These are phyloP conservation scores for Fraxinus pennsylvanica DNA, from an alignment of 257 asterid species.

Conservation along the genomic window DNA sequence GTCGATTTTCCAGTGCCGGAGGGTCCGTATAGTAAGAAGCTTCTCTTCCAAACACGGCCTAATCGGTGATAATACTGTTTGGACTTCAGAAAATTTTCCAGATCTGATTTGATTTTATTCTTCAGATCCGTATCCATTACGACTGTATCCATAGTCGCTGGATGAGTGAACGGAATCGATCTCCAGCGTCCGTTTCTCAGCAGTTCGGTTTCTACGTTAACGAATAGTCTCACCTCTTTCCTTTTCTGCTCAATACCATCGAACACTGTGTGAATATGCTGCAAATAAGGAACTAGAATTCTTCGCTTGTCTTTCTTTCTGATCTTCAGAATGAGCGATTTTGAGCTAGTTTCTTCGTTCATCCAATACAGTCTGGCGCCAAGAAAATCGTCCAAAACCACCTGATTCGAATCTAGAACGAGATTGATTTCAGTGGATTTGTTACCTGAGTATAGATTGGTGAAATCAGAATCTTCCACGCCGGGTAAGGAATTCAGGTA, in stretches of 20 bases:
- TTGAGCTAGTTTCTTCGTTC: conserved; percentile 36
- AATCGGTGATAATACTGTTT: conserved; percentile 76
- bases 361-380: conserved; percentile 74
- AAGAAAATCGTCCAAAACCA: conserved; percentile 60
- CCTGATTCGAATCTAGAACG: conserved; percentile 59
- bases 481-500: conserved; percentile 77
- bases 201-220: conserved; percentile 57
- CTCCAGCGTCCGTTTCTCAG: conserved; percentile 73
- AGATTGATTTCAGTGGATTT: conserved; percentile 68
- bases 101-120: conserved; percentile 66
- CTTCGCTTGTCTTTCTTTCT: conserved; percentile 71
- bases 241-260: conserved; percentile 74
- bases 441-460: conserved; percentile 70
- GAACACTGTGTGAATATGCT: conserved; percentile 58
- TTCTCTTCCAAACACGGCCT: conserved; percentile 90
- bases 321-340: conserved; percentile 59
- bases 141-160: conserved; percentile 83
- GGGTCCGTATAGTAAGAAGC: conserved; percentile 73
- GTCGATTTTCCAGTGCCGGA: conserved; percentile 92
- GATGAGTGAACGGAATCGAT: conserved; percentile 69
- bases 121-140: conserved; percentile 90
- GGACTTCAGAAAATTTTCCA: conserved; percentile 67
- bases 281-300: conserved; percentile 68
- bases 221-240: conserved; percentile 62
- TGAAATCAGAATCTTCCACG: conserved; percentile 78